phyloP scores from a whole-genome alignment of 2,329 filamentous ascomycete species.

The Talaromyces sp. region DNA sequence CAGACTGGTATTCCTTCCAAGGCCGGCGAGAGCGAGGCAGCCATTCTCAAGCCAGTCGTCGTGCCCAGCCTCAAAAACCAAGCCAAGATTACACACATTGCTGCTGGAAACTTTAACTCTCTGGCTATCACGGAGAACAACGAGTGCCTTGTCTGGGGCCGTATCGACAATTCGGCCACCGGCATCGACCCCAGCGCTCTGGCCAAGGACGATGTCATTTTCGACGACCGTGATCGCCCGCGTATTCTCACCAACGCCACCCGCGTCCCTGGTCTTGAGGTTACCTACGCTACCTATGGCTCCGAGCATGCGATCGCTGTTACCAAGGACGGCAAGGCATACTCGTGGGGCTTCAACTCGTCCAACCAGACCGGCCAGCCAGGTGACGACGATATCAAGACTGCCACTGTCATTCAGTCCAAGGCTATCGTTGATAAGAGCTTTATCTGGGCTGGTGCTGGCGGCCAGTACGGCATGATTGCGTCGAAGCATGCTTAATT shows the following conservation, averaged over 20 bases:
- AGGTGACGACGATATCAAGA: slow-evolving; percentile 70
- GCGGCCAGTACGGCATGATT: slow-evolving; percentile 61
- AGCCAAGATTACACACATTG: slow-evolving; percentile 58
- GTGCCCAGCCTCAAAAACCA: slow-evolving; percentile 55
- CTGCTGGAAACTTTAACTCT: slow-evolving; percentile 69
- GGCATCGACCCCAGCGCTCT: slow-evolving; percentile 51
- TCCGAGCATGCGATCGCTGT: slow-evolving; percentile 71
- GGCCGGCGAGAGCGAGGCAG: slow-evolving; percentile 60
- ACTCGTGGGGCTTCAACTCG: slow-evolving; percentile 73
- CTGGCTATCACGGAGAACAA: slow-evolving; percentile 47
- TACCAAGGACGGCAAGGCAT: slow-evolving; percentile 63
- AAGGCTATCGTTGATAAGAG: slow-evolving; percentile 70
- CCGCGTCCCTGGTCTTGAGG: slow-evolving; percentile 22
- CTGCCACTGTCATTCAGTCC: slow-evolving; percentile 78
- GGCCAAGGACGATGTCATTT: slow-evolving; percentile 52
- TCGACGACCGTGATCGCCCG: slow-evolving; percentile 56
- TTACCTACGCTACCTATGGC: slow-evolving; percentile 56
- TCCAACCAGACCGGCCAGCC: slow-evolving; percentile 79
- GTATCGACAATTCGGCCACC: slow-evolving; percentile 50
- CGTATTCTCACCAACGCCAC: slow-evolving; percentile 55
- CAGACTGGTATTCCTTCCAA: slow-evolving; percentile 63
- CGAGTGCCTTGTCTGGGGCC: slow-evolving; percentile 52
- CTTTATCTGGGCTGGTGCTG: slow-evolving; percentile 74
- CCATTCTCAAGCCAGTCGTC: slow-evolving; percentile 61
- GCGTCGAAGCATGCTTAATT: slow-evolving; percentile 2